A percentile compares a stretch with the other conserved stretches of the same genome.
Evolutionary conservation across 2,329 filamentous ascomycete species (phyloP).

Genomic region (Stagonosporopsis cucurbitacearum): DNA sequence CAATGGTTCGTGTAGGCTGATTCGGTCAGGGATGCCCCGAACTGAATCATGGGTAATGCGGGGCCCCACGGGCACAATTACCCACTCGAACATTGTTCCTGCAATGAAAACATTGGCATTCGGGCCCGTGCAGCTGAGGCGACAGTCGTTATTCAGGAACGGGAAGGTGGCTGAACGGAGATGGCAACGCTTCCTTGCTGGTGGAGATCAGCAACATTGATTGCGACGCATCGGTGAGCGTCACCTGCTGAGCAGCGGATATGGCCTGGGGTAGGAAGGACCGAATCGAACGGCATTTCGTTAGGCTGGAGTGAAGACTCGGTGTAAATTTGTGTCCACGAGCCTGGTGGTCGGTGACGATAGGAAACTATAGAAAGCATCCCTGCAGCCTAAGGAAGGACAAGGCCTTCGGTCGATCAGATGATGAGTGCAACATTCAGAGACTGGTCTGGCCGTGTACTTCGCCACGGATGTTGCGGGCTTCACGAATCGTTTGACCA

Average conservation of each 20-base stretch:
- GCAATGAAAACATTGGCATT: constrained; percentile 27
- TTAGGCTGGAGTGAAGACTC: neutral
- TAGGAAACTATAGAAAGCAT: neutral
- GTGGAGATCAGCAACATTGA: neutral
- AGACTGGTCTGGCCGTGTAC: neutral
- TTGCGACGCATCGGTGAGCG: neutral
- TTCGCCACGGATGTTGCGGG: neutral
- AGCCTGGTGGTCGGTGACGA: constrained; percentile 2
- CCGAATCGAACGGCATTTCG: constrained; percentile 5
- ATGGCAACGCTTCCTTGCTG: constrained; percentile 7
- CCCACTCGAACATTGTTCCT: constrained; percentile 30
- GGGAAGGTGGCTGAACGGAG: constrained; percentile 17
- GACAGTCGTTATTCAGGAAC: constrained; percentile 16
- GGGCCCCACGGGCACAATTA: constrained; percentile 19
- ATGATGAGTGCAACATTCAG: neutral
- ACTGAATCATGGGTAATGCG: constrained; percentile 18
- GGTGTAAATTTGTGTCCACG: neutral
- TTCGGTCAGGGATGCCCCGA: constrained; percentile 30
- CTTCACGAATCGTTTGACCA: neutral
- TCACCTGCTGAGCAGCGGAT: constrained; percentile 1
- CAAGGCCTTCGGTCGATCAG: neutral
- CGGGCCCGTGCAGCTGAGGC: constrained; percentile 9
- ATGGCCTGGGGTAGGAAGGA: constrained; percentile 9
- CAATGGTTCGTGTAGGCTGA: neutral
- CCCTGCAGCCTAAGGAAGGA: neutral